Percentiles rank a stretch among this genome's conserved stretches.
phyloP scores from a whole-genome alignment of 225 moss, liverwort and hornwort genomes.

The Physcomitrium patens region DNA sequence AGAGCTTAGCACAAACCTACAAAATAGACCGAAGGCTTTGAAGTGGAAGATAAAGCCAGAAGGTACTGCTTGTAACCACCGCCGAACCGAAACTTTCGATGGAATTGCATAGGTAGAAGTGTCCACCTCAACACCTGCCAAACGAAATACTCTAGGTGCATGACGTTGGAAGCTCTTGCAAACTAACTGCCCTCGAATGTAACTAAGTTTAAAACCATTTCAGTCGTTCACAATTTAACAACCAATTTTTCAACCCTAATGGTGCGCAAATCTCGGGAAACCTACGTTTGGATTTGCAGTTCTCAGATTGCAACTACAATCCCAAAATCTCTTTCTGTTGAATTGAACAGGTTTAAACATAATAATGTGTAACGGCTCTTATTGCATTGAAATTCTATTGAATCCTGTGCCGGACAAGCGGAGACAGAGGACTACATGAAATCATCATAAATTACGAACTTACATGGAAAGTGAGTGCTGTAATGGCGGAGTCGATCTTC shows the following conservation, averaged over 20 bases:
- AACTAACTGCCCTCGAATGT: neutral
- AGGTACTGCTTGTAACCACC: constrained; percentile 74
- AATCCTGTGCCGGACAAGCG: neutral
- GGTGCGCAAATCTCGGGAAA: neutral
- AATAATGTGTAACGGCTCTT: neutral
- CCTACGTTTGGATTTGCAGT: neutral
- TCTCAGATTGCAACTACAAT: neutral
- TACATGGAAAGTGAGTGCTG: constrained; percentile 79
- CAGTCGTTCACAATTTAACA: neutral
- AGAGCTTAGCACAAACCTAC: constrained; percentile 55
- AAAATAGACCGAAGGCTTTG: constrained; percentile 87
- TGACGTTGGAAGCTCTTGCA: neutral
- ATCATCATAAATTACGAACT: constrained; percentile 4
- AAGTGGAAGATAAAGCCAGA: constrained; percentile 83
- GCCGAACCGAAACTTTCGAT: constrained; percentile 53
- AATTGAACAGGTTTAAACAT: neutral
- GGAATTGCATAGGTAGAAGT: constrained; percentile 93
- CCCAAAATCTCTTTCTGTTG: neutral
- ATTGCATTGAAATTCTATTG: neutral
- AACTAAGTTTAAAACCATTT: constrained; percentile 4
- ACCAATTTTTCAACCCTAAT: neutral
- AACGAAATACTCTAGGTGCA: neutral
- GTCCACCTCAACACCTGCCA: constrained; percentile 91
- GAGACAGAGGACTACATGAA: neutral
- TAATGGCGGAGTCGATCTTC: constrained; percentile 91